Evolutionary conservation across 176 grass and related monocot species (phyloP), one percentile per base, ranked within the genome.

Genomic region (Chrysopogon serrulatus): DNA sequence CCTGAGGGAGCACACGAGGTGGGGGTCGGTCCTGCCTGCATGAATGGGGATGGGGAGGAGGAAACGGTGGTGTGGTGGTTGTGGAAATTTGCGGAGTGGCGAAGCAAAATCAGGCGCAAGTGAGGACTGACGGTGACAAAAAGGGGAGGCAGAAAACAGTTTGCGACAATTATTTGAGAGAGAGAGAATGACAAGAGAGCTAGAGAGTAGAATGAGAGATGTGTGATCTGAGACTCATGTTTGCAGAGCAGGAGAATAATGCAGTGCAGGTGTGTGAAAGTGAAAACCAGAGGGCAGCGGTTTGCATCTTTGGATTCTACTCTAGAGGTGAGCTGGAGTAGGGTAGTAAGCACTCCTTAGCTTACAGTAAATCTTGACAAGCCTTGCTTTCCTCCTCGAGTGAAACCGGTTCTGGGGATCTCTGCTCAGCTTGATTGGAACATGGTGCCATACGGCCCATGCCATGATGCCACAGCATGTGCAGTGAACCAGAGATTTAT

Each of bases 31-130:
- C 26, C 40, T 72, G 26, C 26, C 40, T 72, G 26, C 36, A 76
- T 48, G 73, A 35, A 82, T 7, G 64, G 37, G 37, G 10, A 59
- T 13, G 10, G 11, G n/a, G 57, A 28, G 21, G 23, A 42, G 8
- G 41, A 75, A 64, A 27, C 5, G 14, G 64, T 18, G 60, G 51
- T 10, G 45, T 10, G 80, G 83, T 74, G 62, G 86, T 79, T 86
- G 54, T 42, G 69, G 69, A 81, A 82, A 68, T 60, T 89, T 83
- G 83, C 71, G 69, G 80, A 45, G 34, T 34, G 32, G 68, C 67
- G 40, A 86, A 82, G 79, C 80, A 86, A 89, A 83, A 89, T 56
- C 70, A 65, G 68, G 30, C 12, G 37, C 40, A 5, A 19, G 68
- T 14, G 54, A 79, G 62, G 71, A 83, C 82, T 80, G 33, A 70